phyloP scores from a whole-genome alignment of 257 asterid species.

The Handroanthus guayacan region DNA sequence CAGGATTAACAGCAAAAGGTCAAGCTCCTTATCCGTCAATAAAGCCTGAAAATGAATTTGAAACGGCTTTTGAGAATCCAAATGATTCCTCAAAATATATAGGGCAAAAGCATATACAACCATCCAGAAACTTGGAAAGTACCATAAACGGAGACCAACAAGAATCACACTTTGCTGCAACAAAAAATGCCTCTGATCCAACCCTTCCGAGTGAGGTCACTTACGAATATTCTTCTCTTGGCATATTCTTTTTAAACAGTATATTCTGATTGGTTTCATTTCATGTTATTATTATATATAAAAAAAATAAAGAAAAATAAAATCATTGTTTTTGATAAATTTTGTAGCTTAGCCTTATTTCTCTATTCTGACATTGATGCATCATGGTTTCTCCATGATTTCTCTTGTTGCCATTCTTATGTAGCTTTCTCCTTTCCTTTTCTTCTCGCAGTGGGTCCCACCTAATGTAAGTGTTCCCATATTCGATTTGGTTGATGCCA shows the following conservation, averaged over 20 bases:
- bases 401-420: constrained; percentile 36
- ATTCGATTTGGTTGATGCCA: constrained; percentile 84
- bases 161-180: constrained; percentile 50
- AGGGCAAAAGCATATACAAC: constrained; percentile 45
- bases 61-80: constrained; percentile 52
- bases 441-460: constrained; percentile 83
- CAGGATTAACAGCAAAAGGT: constrained; percentile 52
- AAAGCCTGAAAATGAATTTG: constrained; percentile 53
- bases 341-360: constrained; percentile 2
- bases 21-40: constrained; percentile 57
- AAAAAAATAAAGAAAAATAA: no score
- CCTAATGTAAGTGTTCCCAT: constrained; percentile 86
- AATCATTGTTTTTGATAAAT: constrained; percentile 20
- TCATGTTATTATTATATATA: no score
- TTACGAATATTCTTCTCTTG: constrained; percentile 15
- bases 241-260: not conserved
- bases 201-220: constrained; percentile 84
- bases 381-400: constrained; percentile 5
- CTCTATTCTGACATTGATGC: constrained; percentile 18
- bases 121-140: constrained; percentile 48
- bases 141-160: constrained; percentile 48
- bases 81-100: constrained; percentile 57
- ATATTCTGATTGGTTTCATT: no score
- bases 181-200: constrained; percentile 55
- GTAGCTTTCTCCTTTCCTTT: constrained; percentile 36